Conservation (phyloP, 2,329 filamentous ascomycete genomes). For the Aureobasidium sp. region DNA sequence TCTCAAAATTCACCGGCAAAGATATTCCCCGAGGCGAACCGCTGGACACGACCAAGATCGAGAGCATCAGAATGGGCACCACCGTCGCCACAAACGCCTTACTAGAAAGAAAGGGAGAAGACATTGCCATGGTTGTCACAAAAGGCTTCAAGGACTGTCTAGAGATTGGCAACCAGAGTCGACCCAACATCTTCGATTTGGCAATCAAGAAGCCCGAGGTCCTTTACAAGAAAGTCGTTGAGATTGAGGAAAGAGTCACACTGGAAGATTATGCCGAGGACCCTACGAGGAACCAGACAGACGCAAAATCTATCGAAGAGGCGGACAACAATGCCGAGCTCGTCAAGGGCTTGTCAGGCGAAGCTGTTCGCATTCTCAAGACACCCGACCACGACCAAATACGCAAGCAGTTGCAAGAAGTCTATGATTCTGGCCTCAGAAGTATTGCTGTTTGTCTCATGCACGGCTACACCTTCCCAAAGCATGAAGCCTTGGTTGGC, state of each 20-base stretch:
- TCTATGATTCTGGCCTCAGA: constrained; percentile 64
- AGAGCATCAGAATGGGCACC: constrained; percentile 92
- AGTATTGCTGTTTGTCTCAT: constrained; percentile 87
- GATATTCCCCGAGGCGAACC: constrained; percentile 74
- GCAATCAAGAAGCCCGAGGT: constrained; percentile 83
- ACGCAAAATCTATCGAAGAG: constrained; percentile 46
- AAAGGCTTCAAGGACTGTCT: constrained; percentile 83
- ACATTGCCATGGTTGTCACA: constrained; percentile 79
- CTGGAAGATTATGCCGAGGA: constrained; percentile 90
- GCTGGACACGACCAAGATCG: constrained; percentile 75
- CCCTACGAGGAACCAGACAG: constrained; percentile 56
- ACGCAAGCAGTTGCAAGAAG: constrained; percentile 53
- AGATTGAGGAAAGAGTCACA: constrained; percentile 85
- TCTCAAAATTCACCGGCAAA: constrained; percentile 66
- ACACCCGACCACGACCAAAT: constrained; percentile 54
- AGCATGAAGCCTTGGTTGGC: constrained; percentile 74
- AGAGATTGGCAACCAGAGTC: constrained; percentile 81
- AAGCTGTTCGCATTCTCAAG: constrained; percentile 63
- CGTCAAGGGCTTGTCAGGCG: constrained; percentile 65
- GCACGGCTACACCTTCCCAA: constrained; percentile 86
- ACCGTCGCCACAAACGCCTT: constrained; percentile 91
- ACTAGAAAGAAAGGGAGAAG: constrained; percentile 83
- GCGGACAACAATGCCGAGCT: constrained; percentile 45
- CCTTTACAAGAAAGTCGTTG: constrained; percentile 76
- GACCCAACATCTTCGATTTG: constrained; percentile 85